phyloP scores from a whole-genome alignment of 768 basidiomycete genomes.

The Termitomyces sp. region DNA sequence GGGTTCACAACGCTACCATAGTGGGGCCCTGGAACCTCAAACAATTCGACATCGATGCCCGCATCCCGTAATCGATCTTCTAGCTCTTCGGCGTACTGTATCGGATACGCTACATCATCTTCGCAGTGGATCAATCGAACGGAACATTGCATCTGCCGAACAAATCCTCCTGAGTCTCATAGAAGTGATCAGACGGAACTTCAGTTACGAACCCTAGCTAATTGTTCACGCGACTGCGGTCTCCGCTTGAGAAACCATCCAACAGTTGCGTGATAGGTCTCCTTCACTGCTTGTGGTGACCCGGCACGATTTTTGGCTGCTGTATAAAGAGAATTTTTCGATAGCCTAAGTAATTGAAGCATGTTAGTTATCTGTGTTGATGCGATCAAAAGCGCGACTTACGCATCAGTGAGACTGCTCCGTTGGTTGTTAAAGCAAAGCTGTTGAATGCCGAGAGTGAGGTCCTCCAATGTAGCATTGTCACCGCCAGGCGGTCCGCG shows the following conservation, averaged over 20 bases:
- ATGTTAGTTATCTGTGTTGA: background rate
- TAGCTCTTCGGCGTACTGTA: conserved; percentile 14
- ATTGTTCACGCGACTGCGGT: conserved; percentile 8
- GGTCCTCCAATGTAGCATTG: conserved; percentile 10
- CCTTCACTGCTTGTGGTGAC: conserved; percentile 15
- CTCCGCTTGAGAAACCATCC: conserved; percentile 18
- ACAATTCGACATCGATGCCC: conserved; percentile 15
- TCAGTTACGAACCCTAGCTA: conserved; percentile 13
- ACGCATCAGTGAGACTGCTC: conserved; percentile 14
- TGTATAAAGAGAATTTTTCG: conserved; percentile 9
- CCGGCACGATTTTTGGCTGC: conserved; percentile 15
- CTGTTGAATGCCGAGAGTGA: conserved; percentile 16
- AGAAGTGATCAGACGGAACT: background rate
- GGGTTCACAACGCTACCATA: conserved; percentile 19
- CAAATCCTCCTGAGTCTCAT: background rate
- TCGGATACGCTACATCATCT: conserved; percentile 22
- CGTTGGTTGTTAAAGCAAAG: conserved; percentile 17
- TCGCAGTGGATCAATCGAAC: conserved; percentile 20
- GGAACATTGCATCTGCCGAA: conserved; percentile 16
- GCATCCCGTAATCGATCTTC: conserved; percentile 18
- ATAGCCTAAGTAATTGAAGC: conserved; percentile 7
- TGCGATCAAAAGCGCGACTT: background rate
- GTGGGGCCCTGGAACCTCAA: conserved; percentile 19
- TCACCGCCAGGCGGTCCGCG: conserved; percentile 6
- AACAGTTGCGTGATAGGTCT: conserved; percentile 13